Base-by-base conservation (phyloP, 345 rosid genomes). In the Heritiera littoralis region DNA sequence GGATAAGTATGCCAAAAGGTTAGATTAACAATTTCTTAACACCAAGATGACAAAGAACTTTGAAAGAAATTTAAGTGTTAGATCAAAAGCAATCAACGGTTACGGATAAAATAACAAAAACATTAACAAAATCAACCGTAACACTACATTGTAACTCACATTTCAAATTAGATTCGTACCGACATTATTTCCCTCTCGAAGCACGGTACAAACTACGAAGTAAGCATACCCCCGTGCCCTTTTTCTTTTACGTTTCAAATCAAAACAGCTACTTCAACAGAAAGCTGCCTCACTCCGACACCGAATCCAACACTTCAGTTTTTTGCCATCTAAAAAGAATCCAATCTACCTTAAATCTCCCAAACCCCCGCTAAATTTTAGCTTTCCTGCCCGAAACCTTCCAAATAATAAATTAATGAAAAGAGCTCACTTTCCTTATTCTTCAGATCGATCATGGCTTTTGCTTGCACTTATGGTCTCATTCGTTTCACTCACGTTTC, bases 371-470 rank as follows among this genome's bases (percentile, higher is more conserved):
- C 49, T 46, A 64, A 0, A 48, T 72, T 68, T 7, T 11, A n/a
- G n/a, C 18, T n/a, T 0, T 5, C 8, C 6, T 14, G 35, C 11
- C 79, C 51, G 6, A 30, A 78, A 40, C 10, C 8, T 64, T 30
- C 67, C 20, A 12, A 32, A 48, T 48, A 38, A 9, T 7, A 12
- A 76, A n/a, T 40, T 49, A 51, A 94, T 92, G 98, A 93, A 92
- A 84, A 81, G 87, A 76, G 30, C 86, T 69, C 94, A 91, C 80
- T 65, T 78, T 72, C 77, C 92, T 43, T 81, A 86, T 68, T 77
- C 87, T 77, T 79, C 77, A 10, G 87, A 88, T 74, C 91, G 91
- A 56, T 80, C 78, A 78, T 91, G 90, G 85, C 77, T 84, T 10
- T 65, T 79, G 20, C 85, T 88, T 7, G 65, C 83, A n/a, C 51